These are phyloP conservation scores for Mycena polygramma DNA, from an alignment of 768 basidiomycete species.

Conservation along the genomic window DNA sequence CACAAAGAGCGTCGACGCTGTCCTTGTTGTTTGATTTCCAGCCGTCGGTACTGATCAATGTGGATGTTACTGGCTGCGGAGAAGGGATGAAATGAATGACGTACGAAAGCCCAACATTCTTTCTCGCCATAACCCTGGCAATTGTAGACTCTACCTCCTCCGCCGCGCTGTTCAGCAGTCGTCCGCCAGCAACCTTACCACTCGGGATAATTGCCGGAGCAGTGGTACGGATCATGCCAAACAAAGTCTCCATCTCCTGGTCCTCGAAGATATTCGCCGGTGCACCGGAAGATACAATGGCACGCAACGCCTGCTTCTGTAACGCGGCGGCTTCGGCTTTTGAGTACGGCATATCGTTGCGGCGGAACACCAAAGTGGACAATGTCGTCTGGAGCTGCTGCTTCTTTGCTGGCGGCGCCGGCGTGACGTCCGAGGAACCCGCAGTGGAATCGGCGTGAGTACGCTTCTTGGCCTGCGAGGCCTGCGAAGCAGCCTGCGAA, in stretches of 20 bases:
- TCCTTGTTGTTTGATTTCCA: neutral
- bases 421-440: neutral
- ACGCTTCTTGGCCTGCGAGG: too few species aligned
- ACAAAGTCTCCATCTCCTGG: conserved; percentile 18
- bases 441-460: neutral
- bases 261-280: conserved; percentile 9
- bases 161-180: conserved; percentile 17
- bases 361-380: neutral
- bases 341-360: conserved; percentile 15
- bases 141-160: conserved; percentile 2
- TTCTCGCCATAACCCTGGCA: neutral
- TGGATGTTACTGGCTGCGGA: neutral
- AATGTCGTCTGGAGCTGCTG: neutral
- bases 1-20: conserved; percentile 1
- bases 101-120: neutral
- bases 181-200: conserved; percentile 7
- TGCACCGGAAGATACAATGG: neutral
- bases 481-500: too few species aligned
- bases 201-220: conserved; percentile 17
- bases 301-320: conserved; percentile 14
- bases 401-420: neutral
- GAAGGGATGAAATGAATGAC: neutral
- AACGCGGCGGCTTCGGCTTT: neutral
- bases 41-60: conserved; percentile 13
- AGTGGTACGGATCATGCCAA: conserved; percentile 14